Evolutionary conservation across 768 basidiomycete species (phyloP), one percentile per base, ranked within the genome.

Genomic region (Termitomyces sp.): DNA sequence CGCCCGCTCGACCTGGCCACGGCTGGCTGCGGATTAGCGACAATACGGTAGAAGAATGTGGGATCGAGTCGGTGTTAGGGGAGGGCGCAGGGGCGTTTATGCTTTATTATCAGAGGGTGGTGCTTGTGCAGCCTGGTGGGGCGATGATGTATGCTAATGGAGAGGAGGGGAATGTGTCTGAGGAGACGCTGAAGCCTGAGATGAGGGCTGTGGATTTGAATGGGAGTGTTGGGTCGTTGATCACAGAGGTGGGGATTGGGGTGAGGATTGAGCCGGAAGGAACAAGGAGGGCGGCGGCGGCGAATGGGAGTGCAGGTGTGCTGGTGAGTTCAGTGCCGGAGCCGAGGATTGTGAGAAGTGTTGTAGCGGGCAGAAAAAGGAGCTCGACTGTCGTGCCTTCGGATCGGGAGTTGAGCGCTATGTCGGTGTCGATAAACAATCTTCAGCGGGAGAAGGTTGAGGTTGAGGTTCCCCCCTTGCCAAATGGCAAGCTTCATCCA

Each of bases 11-110:
- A 7, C 72, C 80, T 2, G 86, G 86, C 7, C 74, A 72, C 27
- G 89, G 92, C 2, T 98, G 96, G 96, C 73, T 97, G 55, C 76
- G 92, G 55, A 86, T 94, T 58, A 92, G 89, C 65, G 96, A 99
- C 72, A 88, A 91, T 62, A 73, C 80, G 3, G 91, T 94, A 52
- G 74, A 78, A 30, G 88, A 92, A 63, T 84, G 85, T 37, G 88
- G 87, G 27, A 79, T 94, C 52, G 84, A 88, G 72, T 74, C 76
- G 53, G 91, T 92, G 66, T 70, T 91, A 52, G 73, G 77, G 66
- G 89, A 89, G 77, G 88, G 86, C 52, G 76, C 80, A 19, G 74
- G 73, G n/a, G 90, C 83, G 59, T 96, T 98, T 70, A 91, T 99
- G 90, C 78, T 98, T 39, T 98, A 92, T 66, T 99, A 98, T 64